These are phyloP conservation scores for Talinum fruticosum DNA, from an alignment of 148 eudicot species.

Conservation along the genomic window DNA sequence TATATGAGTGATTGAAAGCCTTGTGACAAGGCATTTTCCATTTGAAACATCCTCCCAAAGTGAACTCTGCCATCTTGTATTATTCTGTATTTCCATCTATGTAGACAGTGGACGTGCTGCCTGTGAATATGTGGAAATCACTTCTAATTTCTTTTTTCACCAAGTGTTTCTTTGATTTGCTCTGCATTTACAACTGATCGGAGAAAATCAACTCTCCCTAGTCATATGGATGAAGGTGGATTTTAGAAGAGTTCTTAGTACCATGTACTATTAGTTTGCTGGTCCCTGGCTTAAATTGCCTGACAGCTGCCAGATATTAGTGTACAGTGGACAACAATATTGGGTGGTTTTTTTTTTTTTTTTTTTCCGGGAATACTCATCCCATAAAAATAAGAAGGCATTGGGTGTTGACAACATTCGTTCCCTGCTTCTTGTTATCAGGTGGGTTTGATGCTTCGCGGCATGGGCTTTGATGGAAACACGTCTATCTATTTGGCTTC, in stretches of 20 bases:
- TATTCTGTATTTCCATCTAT: not conserved
- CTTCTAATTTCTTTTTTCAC: not conserved
- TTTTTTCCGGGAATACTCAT: too few species aligned
- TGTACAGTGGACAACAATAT: not conserved
- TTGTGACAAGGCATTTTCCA: not conserved
- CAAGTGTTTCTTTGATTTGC: not conserved
- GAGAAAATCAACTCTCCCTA: not conserved
- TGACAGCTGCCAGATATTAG: not conserved
- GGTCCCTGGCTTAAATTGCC: not conserved
- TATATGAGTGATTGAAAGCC: not conserved
- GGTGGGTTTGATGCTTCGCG: slow-evolving; percentile 99
- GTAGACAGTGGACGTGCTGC: not conserved
- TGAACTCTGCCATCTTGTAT: not conserved
- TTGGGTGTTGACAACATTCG: slow-evolving; percentile 1
- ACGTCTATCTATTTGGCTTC: slow-evolving; percentile 92
- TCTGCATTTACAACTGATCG: not conserved
- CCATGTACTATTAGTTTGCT: not conserved
- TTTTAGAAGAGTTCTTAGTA: not conserved
- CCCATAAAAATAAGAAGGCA: too few species aligned
- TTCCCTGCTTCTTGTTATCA: slow-evolving; percentile 32
- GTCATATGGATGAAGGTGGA: not conserved
- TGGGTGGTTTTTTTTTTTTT: too few species aligned
- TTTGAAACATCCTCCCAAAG: not conserved
- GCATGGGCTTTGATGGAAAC: slow-evolving; percentile 90
- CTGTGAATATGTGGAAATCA: not conserved